Evolutionary conservation across 345 rosid genomes (phyloP), one percentile per base, ranked within the genome.

Genomic region (Acer campestre): DNA sequence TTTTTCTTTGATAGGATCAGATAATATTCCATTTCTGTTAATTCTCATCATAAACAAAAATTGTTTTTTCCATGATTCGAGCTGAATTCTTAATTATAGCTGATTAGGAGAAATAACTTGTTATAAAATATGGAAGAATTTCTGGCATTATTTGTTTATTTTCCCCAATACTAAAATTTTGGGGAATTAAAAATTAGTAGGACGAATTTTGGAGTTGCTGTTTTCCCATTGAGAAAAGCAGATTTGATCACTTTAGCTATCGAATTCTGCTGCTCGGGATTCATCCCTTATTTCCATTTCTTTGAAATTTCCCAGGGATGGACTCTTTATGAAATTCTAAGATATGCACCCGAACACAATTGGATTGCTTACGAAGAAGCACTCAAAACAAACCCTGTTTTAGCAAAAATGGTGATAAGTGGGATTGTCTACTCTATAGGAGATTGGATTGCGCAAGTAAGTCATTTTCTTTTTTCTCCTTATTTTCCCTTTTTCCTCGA

Each of bases 371-470:
- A 95, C 75, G 99, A 95, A 71, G 84, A 93, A 85, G 91, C 92
- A 68, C 94, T 95, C 67, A 92, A 91, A 81, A 74, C 89, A 48
- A 91, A 95, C 69, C 99, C 99, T 0, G 97, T 95, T 73, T 82
- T 95, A 80, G 96, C 99, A 10, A 95, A 95, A 88, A 92, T 95
- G 99, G 96, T 91, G 5, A 93, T 95, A 31, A 95, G 99, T 72
- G 98, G 99, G 68, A 79, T 92, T 56, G 98, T 95, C 14, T 95
- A 95, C 80, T 83, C 90, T 55, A 73, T 91, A 40, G 98, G 98
- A 65, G 98, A 95, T 83, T 93, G 98, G 97, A 93, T 95, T 88
- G 99, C 99, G 6, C 99, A 95, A 81, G 98, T 92, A 85, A 85
- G 75, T 59, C 44, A 23, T 29, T 40, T 2, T 18, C 61, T 3